phyloP scores from a whole-genome alignment of 1,284 basidiomycete species.

The Moesziomyces antarcticus region DNA sequence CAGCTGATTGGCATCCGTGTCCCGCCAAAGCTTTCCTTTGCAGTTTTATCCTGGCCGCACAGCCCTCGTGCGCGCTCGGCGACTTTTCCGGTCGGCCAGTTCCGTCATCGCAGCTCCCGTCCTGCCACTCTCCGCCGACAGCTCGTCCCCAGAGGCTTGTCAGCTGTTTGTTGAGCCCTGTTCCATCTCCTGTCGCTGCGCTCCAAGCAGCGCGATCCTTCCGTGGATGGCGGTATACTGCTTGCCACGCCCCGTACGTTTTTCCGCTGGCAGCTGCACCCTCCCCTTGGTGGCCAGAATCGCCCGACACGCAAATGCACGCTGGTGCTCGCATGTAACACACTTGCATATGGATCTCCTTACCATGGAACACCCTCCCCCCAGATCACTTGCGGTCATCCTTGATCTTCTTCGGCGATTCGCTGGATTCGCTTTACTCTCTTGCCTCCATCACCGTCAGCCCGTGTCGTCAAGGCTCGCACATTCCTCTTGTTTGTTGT shows the following conservation, averaged over 20 bases:
- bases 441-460: neutral
- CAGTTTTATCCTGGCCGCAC: conserved; percentile 27
- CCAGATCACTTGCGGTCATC: conserved; percentile 1
- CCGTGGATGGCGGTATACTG: neutral
- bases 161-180: neutral
- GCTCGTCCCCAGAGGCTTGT: too few relatives aligned
- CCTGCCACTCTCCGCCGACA: conserved; percentile 1
- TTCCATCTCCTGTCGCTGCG: neutral
- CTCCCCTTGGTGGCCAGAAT: conserved; percentile 1
- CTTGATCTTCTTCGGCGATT: conserved; percentile 2
- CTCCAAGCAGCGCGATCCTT: neutral
- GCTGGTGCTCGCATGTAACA: conserved; percentile 21
- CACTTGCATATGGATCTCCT: conserved; percentile 33
- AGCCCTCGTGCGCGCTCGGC: conserved; percentile 1
- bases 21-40: conserved; percentile 17
- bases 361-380: conserved; percentile 26
- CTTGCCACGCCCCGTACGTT: neutral
- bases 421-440: neutral
- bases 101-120: neutral
- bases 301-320: conserved; percentile 8
- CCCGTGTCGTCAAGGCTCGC: conserved; percentile 1
- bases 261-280: conserved; percentile 9
- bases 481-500: neutral
- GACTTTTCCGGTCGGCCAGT: conserved; percentile 2
- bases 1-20: conserved; percentile 7